Conservation (phyloP, 1,139 yeast species). For the Casaregolazyma suthepensis region DNA sequence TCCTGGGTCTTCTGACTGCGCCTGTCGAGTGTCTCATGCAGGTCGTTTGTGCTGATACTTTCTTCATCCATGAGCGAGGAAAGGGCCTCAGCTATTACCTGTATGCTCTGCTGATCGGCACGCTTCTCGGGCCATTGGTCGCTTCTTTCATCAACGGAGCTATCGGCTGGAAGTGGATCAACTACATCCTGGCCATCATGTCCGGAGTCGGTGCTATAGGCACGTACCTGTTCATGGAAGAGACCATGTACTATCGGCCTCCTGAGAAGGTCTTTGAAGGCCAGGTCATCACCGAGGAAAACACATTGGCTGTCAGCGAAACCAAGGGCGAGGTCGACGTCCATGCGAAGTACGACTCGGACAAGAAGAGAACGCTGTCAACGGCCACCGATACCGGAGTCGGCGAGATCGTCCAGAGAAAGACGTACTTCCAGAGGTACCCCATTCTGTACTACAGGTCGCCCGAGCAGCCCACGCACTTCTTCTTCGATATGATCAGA, state of each 20-base stretch:
- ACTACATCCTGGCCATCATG: slow-evolving; percentile 69
- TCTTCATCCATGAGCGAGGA: slow-evolving; percentile 72
- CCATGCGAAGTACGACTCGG: not conserved
- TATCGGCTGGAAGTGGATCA: slow-evolving; percentile 70
- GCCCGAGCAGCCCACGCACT: slow-evolving; percentile 15
- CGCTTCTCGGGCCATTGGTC: slow-evolving; percentile 69
- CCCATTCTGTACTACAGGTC: slow-evolving; percentile 31
- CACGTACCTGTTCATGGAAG: slow-evolving; percentile 57
- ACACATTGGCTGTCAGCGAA: not conserved
- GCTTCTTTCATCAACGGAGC: slow-evolving; percentile 61
- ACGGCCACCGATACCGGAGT: slow-evolving; percentile 3
- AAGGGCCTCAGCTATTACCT: slow-evolving; percentile 69
- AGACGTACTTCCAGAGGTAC: slow-evolving; percentile 28
- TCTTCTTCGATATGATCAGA: slow-evolving; percentile 18
- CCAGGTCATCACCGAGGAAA: not conserved
- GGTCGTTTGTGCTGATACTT: slow-evolving; percentile 36
- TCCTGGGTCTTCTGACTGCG: slow-evolving; percentile 46
- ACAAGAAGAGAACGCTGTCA: not conserved
- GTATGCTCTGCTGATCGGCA: slow-evolving; percentile 68
- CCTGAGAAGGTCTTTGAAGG: not conserved
- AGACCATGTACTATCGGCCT: slow-evolving; percentile 60
- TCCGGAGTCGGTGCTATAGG: slow-evolving; percentile 52
- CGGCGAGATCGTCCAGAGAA: slow-evolving; percentile 6
- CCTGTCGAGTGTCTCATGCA: slow-evolving; percentile 54
- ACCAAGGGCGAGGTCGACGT: not conserved